These are phyloP conservation scores for Fusarium caatingaense DNA, from an alignment of 2,329 filamentous ascomycete species.

Conservation along the genomic window DNA sequence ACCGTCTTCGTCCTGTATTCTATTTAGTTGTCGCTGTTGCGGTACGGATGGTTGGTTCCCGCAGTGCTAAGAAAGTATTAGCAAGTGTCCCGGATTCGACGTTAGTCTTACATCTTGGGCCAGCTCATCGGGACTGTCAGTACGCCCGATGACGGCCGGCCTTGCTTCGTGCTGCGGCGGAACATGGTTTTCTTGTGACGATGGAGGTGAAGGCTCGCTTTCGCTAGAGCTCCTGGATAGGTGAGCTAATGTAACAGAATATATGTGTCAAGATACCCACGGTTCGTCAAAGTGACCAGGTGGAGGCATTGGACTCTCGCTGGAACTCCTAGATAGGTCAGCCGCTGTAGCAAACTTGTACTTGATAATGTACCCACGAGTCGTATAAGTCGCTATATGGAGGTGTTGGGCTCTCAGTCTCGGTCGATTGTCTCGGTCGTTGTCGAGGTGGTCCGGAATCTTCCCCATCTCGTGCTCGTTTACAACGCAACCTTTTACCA, in stretches of 20 bases:
- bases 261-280: neutral
- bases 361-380: neutral
- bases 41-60: rapidly evolving
- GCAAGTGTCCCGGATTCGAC: neutral
- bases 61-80: neutral
- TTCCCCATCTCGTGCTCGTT: neutral
- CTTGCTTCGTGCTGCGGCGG: rapidly evolving
- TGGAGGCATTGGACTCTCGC: neutral
- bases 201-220: rapidly evolving
- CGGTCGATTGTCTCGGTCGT: neutral
- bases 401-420: neutral
- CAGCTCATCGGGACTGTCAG: slow-evolving; percentile 9
- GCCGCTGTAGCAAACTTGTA: rapidly evolving
- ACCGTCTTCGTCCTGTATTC: neutral
- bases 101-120: neutral
- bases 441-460: rapidly evolving
- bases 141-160: neutral
- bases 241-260: neutral
- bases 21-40: neutral
- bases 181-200: neutral
- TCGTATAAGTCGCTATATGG: rapidly evolving
- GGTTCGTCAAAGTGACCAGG: rapidly evolving
- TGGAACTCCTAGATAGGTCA: neutral
- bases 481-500: neutral
- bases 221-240: neutral